Evolutionary conservation across 2,329 filamentous ascomycete genomes (phyloP).

Genomic region (Boeremia exigua): DNA sequence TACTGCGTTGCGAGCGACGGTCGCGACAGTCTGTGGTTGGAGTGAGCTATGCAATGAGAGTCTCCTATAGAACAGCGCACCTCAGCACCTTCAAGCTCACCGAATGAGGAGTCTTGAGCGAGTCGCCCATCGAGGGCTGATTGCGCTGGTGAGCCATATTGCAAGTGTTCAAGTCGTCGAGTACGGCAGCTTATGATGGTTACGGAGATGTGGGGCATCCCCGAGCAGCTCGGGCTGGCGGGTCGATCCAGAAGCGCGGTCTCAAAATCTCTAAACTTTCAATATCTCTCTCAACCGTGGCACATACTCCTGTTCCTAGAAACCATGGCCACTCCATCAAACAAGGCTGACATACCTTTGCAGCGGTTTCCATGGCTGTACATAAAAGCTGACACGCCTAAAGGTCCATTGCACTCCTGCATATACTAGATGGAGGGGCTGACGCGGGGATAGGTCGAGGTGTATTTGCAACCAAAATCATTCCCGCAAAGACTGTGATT

Average conservation of each 20-base stretch:
- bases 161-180: slow-evolving; percentile 10
- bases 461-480: slow-evolving; percentile 56
- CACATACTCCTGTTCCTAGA: neutral
- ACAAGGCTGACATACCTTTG: slow-evolving; percentile 39
- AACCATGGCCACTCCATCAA: slow-evolving; percentile 11
- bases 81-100: slow-evolving; percentile 84
- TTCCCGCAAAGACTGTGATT: slow-evolving; percentile 56
- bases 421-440: neutral
- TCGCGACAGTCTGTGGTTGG: slow-evolving; percentile 71
- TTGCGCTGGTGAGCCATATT: slow-evolving; percentile 49
- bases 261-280: slow-evolving; percentile 5
- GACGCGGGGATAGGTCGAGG: slow-evolving; percentile 54
- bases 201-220: slow-evolving; percentile 18
- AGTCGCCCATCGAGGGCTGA: slow-evolving; percentile 45
- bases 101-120: slow-evolving; percentile 68
- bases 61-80: slow-evolving; percentile 60
- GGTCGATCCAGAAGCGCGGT: slow-evolving; percentile 3
- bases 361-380: slow-evolving; percentile 51
- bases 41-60: slow-evolving; percentile 53
- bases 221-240: slow-evolving; percentile 1
- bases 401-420: slow-evolving; percentile 45
- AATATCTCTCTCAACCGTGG: neutral
- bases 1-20: slow-evolving; percentile 77
- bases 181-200: slow-evolving; percentile 9
- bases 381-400: slow-evolving; percentile 57